A percentile compares a stretch with the other conserved stretches of the same genome.
These are phyloP conservation scores for Jimgerdemannia lactiflua DNA, from an alignment of 192 early-diverging fungal genomes.

Conservation along the genomic window DNA sequence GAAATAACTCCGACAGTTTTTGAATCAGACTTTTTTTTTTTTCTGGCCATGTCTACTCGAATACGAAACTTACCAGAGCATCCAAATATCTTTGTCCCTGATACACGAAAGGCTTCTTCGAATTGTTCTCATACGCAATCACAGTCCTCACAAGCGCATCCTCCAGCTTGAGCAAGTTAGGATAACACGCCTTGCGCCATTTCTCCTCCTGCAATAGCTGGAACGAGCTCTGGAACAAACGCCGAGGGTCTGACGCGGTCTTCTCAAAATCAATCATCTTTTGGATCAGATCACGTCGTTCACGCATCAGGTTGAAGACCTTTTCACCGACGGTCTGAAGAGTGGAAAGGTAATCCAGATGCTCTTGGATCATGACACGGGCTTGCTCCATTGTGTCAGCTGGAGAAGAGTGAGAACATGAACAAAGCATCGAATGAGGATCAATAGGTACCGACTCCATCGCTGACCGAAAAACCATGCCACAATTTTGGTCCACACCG, in stretches of 20 bases:
- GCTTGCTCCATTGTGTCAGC: slow-evolving; percentile 29
- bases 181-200: slow-evolving; percentile 75
- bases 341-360: slow-evolving; percentile 18
- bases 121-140: slow-evolving; percentile 43
- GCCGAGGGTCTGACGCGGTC: slow-evolving; percentile 68
- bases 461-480: too few relatives aligned
- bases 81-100: slow-evolving; percentile 21
- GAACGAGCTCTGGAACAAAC: slow-evolving; percentile 73
- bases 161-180: slow-evolving; percentile 68
- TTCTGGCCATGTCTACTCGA: neutral
- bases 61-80: slow-evolving; percentile 17
- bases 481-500: too few relatives aligned
- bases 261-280: slow-evolving; percentile 78
- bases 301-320: slow-evolving; percentile 42
- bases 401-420: slow-evolving; percentile 5
- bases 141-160: slow-evolving; percentile 47
- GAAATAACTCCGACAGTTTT: neutral
- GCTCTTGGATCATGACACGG: slow-evolving; percentile 18
- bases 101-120: slow-evolving; percentile 24
- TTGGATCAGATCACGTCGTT: slow-evolving; percentile 45
- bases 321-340: slow-evolving; percentile 15
- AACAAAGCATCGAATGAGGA: neutral
- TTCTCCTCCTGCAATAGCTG: slow-evolving; percentile 80
- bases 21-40: slow-evolving; percentile 1
- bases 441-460: too few relatives aligned